Base-by-base conservation (phyloP, 164 flowering plant genomes). In the Aristolochia contorta region DNA sequence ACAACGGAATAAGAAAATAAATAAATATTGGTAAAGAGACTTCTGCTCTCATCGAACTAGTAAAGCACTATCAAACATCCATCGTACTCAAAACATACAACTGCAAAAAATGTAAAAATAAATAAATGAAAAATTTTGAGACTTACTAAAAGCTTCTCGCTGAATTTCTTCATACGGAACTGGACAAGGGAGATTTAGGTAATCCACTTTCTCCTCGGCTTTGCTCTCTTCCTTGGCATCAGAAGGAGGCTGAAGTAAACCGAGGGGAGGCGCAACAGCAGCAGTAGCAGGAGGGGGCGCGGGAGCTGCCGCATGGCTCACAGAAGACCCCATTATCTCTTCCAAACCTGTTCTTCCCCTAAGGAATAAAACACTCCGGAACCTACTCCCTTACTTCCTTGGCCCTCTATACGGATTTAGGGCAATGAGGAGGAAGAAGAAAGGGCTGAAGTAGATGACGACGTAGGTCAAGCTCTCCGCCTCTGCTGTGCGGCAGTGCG, bases 111-210 rank as follows among this genome's bases (percentile, higher is more conserved):
- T 7, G 20, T 6, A 21, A 0, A n/a, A 55, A 24, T 25, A 55
- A 25, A 25, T 16, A 27, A 32, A 30, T 27, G 6, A 24, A 25
- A 54, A 23, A 22, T 6, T 6, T 15, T 25, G 57, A 62, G 12
- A 78, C 84, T 67, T 58, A 93, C 98, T 84, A 56, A 87, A 54
- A 50, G 91, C 84, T 77, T 90, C 98, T 18, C 96, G 91, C 53
- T 86, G 90, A 71, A 87, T 79, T 68, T 93, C 97, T 64, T 93
- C 98, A 62, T 80, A 87, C 1, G 97, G 84, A 47, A 84, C 74
- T 1, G 98, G 97, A 70, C 92, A 82, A 47, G 94, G 96, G n/a
- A 93, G 90, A 71, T 87, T 73, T 60, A 75, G 20, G 75, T 82
- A 90, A 63, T 90, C 87, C 21, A 82, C 82, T 55, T 63, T 54